These are phyloP conservation scores for Thelonectria discophora DNA, from an alignment of 2,329 filamentous ascomycete species.

Conservation along the genomic window DNA sequence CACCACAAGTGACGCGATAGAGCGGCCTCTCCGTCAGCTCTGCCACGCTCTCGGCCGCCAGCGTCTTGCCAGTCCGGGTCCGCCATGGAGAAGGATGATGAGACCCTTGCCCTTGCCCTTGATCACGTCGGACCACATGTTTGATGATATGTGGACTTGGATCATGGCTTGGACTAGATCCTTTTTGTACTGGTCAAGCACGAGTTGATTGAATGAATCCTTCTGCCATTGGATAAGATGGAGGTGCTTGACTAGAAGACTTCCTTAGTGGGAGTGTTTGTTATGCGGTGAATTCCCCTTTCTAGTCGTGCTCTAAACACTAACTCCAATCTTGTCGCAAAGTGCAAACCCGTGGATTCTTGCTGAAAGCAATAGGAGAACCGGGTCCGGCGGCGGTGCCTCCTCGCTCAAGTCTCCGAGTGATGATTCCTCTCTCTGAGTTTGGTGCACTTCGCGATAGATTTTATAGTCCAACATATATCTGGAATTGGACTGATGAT, in stretches of 20 bases:
- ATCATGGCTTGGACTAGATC: neutral
- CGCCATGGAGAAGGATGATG: constrained; percentile 46
- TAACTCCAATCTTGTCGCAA: neutral
- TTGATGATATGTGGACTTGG: neutral
- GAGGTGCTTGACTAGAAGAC: neutral
- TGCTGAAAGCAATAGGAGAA: neutral
- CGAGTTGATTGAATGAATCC: neutral
- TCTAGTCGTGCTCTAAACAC: neutral
- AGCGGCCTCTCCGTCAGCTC: constrained; percentile 37
- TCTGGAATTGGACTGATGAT: neutral
- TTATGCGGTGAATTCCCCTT: neutral
- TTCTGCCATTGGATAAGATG: neutral
- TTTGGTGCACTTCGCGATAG: neutral
- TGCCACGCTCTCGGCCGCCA: constrained; percentile 41
- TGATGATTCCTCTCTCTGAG: neutral
- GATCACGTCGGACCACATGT: constrained; percentile 48
- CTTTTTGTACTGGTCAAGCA: neutral
- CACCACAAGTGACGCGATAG: constrained; percentile 39
- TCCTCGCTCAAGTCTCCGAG: neutral
- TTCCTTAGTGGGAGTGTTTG: neutral
- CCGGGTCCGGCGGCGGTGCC: neutral
- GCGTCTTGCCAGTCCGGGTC: constrained; percentile 47
- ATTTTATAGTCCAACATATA: neutral
- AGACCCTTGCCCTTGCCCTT: constrained; percentile 43
- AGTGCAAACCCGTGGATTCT: neutral